Percentiles rank a stretch among this genome's conserved stretches.
Evolutionary conservation across 768 basidiomycete species (phyloP).

Genomic region (Hydnomerulius pinastri): DNA sequence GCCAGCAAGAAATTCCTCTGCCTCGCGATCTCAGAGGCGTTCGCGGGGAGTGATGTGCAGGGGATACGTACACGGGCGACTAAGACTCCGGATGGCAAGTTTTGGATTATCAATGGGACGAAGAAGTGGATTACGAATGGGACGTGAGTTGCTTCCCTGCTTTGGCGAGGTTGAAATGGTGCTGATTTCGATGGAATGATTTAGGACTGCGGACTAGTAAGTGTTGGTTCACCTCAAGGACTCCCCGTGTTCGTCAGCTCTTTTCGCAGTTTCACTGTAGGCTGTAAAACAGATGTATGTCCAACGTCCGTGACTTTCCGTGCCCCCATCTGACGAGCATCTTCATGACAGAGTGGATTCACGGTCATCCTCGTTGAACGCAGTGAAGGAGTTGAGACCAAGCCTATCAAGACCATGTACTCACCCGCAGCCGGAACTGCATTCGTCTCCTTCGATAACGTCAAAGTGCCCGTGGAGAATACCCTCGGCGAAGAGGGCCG

Average conservation of each 20-base stretch:
- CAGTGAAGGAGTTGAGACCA: constrained; percentile 79
- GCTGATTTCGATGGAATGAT: not conserved
- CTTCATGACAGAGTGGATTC: constrained; percentile 54
- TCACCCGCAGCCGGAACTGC: constrained; percentile 84
- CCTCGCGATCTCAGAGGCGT: constrained; percentile 87
- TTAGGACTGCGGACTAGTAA: constrained; percentile 29
- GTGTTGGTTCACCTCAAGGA: constrained; percentile 23
- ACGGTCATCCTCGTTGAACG: constrained; percentile 88
- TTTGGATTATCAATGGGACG: constrained; percentile 80
- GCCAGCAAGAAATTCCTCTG: constrained; percentile 82
- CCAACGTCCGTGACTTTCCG: too few relatives aligned
- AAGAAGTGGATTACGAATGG: constrained; percentile 92
- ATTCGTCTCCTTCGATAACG: constrained; percentile 75
- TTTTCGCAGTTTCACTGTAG: constrained; percentile 62
- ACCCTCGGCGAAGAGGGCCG: constrained; percentile 79
- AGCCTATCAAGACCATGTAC: constrained; percentile 80
- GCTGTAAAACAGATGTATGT: constrained; percentile 61
- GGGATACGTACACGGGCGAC: constrained; percentile 77
- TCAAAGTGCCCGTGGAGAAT: constrained; percentile 82
- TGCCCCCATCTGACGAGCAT: constrained; percentile 1
- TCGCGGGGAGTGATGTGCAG: constrained; percentile 83
- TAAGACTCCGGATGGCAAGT: constrained; percentile 79
- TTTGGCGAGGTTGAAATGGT: too few relatives aligned
- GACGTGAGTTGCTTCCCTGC: constrained; percentile 38
- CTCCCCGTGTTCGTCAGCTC: too few relatives aligned